A percentile compares a stretch with the other conserved stretches of the same genome.
phyloP scores from a whole-genome alignment of 306 rosid species.

The Corylus heterophylla region DNA sequence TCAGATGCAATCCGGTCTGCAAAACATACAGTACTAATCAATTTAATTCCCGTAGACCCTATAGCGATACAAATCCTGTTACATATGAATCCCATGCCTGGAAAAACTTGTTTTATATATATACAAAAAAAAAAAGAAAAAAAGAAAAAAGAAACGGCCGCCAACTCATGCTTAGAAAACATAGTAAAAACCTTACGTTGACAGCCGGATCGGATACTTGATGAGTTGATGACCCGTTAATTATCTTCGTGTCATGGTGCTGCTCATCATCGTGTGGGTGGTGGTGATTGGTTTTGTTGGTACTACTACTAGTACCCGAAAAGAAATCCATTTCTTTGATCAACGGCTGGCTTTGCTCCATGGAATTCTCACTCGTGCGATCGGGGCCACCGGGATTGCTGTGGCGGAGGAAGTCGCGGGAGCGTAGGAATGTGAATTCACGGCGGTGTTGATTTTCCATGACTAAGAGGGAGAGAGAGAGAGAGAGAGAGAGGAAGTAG shows the following conservation, averaged over 20 bases:
- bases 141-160: neutral
- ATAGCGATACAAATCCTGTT: no score
- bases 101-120: neutral
- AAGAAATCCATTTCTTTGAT: slow-evolving; percentile 52
- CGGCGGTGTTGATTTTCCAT: slow-evolving; percentile 39
- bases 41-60: neutral
- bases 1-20: slow-evolving; percentile 43
- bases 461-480: neutral
- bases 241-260: neutral
- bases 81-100: neutral
- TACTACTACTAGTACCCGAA: neutral
- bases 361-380: neutral
- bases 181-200: slow-evolving; percentile 30
- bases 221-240: slow-evolving; percentile 18
- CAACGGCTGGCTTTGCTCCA: neutral
- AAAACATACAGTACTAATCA: neutral
- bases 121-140: no score
- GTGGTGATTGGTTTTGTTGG: neutral
- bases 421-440: slow-evolving; percentile 36
- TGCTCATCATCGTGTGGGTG: neutral
- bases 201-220: slow-evolving; percentile 1
- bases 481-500: neutral
- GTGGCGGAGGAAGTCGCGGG: slow-evolving; percentile 14
- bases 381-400: slow-evolving; percentile 1
- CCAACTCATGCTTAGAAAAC: neutral